Percentiles rank a stretch among this genome's conserved stretches.
phyloP scores from a whole-genome alignment of 164 flowering plant genomes.

The Nelumbo lutea region DNA sequence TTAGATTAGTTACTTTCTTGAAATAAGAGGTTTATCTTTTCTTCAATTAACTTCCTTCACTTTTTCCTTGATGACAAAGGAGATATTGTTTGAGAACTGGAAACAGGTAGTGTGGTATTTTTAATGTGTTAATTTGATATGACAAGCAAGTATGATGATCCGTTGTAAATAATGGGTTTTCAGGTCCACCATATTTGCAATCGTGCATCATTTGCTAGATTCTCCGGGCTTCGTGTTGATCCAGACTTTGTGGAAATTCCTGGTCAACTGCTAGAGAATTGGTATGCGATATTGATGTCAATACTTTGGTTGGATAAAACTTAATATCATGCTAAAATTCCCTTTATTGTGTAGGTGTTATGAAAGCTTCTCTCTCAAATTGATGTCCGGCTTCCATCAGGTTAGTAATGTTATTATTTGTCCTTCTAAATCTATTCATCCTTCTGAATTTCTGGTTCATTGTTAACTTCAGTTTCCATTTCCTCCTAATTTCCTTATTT shows the following conservation, averaged over 20 bases:
- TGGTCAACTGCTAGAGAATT: slow-evolving; percentile 73
- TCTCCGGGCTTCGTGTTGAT: slow-evolving; percentile 83
- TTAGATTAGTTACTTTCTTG: no score
- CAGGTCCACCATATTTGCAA: slow-evolving; percentile 92
- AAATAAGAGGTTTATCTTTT: no score
- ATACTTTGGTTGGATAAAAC: neutral
- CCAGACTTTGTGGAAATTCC: slow-evolving; percentile 93
- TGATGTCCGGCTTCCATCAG: slow-evolving; percentile 93
- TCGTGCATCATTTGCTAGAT: slow-evolving; percentile 81
- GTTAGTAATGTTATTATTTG: slow-evolving; percentile 27
- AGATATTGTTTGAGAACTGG: no score
- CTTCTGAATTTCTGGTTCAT: neutral
- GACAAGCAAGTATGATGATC: neutral
- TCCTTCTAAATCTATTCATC: neutral
- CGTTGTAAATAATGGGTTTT: slow-evolving; percentile 11
- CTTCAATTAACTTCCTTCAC: no score
- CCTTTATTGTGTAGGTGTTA: slow-evolving; percentile 64
- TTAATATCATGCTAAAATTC: neutral
- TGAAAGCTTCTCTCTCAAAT: slow-evolving; percentile 59
- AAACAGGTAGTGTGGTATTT: no score
- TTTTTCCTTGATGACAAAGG: no score
- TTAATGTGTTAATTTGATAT: no score
- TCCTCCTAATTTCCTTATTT: neutral
- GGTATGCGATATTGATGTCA: slow-evolving; percentile 31
- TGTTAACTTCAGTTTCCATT: neutral